Conservation (phyloP, 352 stramenopile genomes). For the Ophiocytium majus region DNA sequence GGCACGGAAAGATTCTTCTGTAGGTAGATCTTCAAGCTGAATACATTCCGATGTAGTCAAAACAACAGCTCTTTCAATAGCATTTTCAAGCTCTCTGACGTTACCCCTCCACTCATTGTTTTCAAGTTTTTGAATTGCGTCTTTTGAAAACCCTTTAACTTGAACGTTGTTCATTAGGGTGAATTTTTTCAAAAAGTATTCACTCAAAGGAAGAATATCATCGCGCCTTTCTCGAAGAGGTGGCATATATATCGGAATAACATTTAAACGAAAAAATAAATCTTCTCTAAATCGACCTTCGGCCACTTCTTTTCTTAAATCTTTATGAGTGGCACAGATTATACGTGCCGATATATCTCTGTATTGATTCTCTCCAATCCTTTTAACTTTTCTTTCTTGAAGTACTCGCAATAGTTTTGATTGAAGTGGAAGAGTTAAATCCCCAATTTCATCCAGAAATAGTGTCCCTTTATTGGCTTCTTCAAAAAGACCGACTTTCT, state of each 20-base stretch:
- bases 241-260: slow-evolving; percentile 3
- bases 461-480: background rate
- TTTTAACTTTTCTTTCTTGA: background rate
- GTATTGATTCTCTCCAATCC: background rate
- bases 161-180: no score
- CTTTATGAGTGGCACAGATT: background rate
- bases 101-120: slow-evolving; percentile 14
- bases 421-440: background rate
- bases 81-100: slow-evolving; percentile 5
- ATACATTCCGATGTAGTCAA: background rate
- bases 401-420: background rate
- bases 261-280: slow-evolving; percentile 12
- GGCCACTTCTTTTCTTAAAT: background rate
- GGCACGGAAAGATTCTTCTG: no score
- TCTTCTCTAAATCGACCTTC: background rate
- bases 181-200: slow-evolving; percentile 17
- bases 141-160: no score
- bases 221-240: background rate
- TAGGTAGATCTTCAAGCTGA: background rate
- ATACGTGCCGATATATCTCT: background rate
- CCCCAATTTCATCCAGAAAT: slow-evolving; percentile 11
- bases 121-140: background rate
- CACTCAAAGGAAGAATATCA: background rate
- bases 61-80: slow-evolving; percentile 3
- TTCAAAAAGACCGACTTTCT: background rate